Evolutionary conservation across 1,139 yeast species (phyloP), one percentile per base, ranked within the genome.

Genomic region (Insectozyma bohioensis): DNA sequence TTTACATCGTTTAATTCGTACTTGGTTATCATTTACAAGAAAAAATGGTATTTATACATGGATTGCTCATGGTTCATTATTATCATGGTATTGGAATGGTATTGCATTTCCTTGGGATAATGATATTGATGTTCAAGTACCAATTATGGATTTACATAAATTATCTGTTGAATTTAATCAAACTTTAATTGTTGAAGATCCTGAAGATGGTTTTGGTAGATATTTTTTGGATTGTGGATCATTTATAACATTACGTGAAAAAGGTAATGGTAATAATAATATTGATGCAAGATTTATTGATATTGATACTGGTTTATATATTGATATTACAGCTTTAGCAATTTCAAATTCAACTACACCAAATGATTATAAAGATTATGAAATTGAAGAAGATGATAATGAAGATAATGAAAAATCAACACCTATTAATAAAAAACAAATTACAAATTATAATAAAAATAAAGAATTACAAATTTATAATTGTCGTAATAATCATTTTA

Each of bases 51-150:
- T 67, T 6, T 49, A 49, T 11, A 58, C 71, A 1, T 65, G 72
- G 72, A 52, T 65, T 15, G 67, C 70, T 1, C 72, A 65, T 39
- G 71, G 71, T 0, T 50, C 67, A 2, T 51, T 74, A 27, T 49
- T 73, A 26, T 56, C 71, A 24, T 62, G 68, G 67, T 58, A 58
- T 36, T 61, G 67, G 67, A 57, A 61, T 42, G 67, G 69, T 7
- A 39, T 58, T 32, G 46, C 56, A 14, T 61, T 62, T 39, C 69
- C 69, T 2, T 62, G 67, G 65, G 68, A 63, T 42, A 51, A 51
- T 20, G 68, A 63, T 42, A 51, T 57, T 30, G 69, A 62, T 41
- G 66, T 62, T 10, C 69, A 63, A 44, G 58, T 63, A 50, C 67
- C 69, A 3, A 47, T 61, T 13, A 33, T 37, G 12, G 62, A 61